Evolutionary conservation across 2,329 filamentous ascomycete genomes (phyloP), one percentile per base, ranked within the genome.

Genomic region (Amylocarpus encephaloides): DNA sequence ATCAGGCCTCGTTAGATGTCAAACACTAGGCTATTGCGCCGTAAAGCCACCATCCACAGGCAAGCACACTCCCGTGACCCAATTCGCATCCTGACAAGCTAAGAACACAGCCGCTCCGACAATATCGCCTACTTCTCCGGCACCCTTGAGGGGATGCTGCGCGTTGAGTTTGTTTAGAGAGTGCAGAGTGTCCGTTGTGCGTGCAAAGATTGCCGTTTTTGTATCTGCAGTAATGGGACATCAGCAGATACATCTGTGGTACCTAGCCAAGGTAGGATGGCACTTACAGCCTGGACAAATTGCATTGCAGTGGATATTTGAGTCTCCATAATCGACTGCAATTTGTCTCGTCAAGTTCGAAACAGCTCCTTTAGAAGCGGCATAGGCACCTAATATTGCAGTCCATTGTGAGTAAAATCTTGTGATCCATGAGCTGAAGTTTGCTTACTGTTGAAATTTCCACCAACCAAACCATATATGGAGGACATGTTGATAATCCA

Each of bases 261-360:
- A 5, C 15, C 12, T 16, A 11, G 18, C 18, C 5, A 40, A 40
- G 13, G 42, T 1, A 6, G 22, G 36, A 39, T 7, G 7, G 18
- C 11, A 48, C 51, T 18, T 61, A 65, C 61, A 79, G 5, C 77
- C 77, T 4, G 77, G 77, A 47, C 75, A 77, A 5, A 80, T 67
- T 0, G 74, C 74, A 56, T 79, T 79, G 32, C 71, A 70, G 52
- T 79, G 76, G 22, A 80, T 76, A 0, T 68, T 64, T 10, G 72
- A 59, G 0, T 61, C 59, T 0, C 71, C 76, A 54, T 75, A 77
- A 36, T 80, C 77, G 33, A 74, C 52, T 0, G 75, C 75, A 0
- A 75, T 66, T 7, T 70, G 64, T 32, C 70, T 68, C 0, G 76
- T 80, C 3, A 79, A 53, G n/a, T 72, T 73, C 2, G 71, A 65